phyloP scores from a whole-genome alignment of 352 stramenopile species.

The Globisporangium canariense region DNA sequence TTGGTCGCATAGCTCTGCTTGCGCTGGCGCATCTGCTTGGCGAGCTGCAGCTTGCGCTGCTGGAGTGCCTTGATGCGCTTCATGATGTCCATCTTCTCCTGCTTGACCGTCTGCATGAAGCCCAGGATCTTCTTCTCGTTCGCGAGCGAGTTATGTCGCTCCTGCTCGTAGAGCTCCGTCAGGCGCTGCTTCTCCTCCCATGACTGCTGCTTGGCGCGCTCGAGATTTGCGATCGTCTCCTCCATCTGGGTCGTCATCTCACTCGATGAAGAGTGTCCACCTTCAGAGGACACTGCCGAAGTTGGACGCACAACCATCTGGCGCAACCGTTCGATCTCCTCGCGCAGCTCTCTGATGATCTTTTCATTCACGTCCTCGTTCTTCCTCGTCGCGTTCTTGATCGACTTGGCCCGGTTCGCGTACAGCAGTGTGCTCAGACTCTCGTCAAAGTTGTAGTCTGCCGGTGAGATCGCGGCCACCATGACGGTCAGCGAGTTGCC shows the following conservation, averaged over 20 bases:
- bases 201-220: conserved; percentile 84
- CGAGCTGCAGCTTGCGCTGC: conserved; percentile 69
- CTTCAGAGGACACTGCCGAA: conserved; percentile 18
- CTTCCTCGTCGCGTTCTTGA: conserved; percentile 85
- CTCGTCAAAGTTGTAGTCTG: conserved; percentile 93
- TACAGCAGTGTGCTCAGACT: conserved; percentile 93
- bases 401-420: conserved; percentile 89
- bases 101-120: conserved; percentile 89
- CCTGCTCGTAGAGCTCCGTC: conserved; percentile 80
- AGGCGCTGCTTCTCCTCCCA: conserved; percentile 91
- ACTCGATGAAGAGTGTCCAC: conserved; percentile 7
- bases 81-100: conserved; percentile 90
- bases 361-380: conserved; percentile 92
- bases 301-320: conserved; percentile 72
- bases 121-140: conserved; percentile 81
- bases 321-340: conserved; percentile 90
- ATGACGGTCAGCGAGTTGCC: conserved; percentile 94
- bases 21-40: conserved; percentile 62
- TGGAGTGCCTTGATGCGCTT: conserved; percentile 87
- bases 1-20: conserved; percentile 76
- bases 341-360: conserved; percentile 88
- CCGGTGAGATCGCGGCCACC: conserved; percentile 90
- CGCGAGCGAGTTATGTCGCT: conserved; percentile 81
- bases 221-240: conserved; percentile 82
- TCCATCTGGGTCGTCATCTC: conserved; percentile 80